Evolutionary conservation across 2,329 filamentous ascomycete species (phyloP).

Genomic region (Talaromyces sp.): DNA sequence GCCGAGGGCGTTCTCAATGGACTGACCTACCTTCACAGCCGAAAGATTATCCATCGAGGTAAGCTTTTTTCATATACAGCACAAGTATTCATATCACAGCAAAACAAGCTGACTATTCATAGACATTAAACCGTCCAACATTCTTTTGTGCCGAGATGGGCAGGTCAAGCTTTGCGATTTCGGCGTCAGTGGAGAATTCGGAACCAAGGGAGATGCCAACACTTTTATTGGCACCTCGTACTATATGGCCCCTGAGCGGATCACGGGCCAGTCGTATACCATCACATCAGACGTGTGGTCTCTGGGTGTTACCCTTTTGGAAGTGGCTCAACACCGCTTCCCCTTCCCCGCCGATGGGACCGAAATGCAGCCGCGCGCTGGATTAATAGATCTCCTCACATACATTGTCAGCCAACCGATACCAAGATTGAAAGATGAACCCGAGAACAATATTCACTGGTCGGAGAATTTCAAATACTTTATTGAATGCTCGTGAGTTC

Average conservation of each 20-base stretch:
- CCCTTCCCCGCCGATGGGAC: conserved; percentile 96
- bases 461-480: conserved; percentile 98
- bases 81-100: neutral
- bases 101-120: conserved; percentile 11
- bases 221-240: conserved; percentile 99
- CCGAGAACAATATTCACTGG: conserved; percentile 84
- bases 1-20: conserved; percentile 92
- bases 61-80: conserved; percentile 12
- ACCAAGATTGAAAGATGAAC: conserved; percentile 92
- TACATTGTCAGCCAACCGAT: conserved; percentile 97
- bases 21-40: conserved; percentile 87
- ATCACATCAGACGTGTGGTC: conserved; percentile 99
- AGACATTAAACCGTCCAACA: conserved; percentile 98
- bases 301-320: conserved; percentile 90
- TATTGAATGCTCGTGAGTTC: conserved; percentile 92
- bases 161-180: conserved; percentile 98
- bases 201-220: conserved; percentile 96
- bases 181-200: conserved; percentile 94
- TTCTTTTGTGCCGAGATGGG: conserved; percentile 83
- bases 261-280: conserved; percentile 95
- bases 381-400: conserved; percentile 88
- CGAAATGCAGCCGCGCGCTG: conserved; percentile 88
- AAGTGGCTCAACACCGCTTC: conserved; percentile 98
- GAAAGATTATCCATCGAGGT: conserved; percentile 92
- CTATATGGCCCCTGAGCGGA: conserved; percentile 98